These are phyloP conservation scores for Lophiostoma macrostomum DNA, from an alignment of 495 filamentous ascomycete species.

Conservation along the genomic window DNA sequence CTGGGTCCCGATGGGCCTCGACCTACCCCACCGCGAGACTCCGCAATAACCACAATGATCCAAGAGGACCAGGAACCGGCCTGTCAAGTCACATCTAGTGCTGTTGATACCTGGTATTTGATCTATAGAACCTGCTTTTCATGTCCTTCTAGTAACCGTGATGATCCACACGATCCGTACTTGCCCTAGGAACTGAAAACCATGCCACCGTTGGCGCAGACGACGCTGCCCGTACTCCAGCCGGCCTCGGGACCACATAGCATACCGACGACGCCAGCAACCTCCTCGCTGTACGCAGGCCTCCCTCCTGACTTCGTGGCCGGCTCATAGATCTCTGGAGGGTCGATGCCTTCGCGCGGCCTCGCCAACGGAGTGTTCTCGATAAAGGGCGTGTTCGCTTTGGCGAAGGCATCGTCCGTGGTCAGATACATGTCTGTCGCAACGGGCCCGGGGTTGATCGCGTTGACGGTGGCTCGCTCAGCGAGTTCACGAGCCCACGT, in stretches of 20 bases:
- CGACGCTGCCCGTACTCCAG: slow-evolving; percentile 82
- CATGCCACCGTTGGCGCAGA: slow-evolving; percentile 88
- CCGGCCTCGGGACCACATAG: slow-evolving; percentile 67
- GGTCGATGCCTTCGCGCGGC: slow-evolving; percentile 54
- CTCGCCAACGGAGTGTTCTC: slow-evolving; percentile 65
- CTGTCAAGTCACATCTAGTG: too few relatives aligned
- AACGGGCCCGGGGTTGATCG: slow-evolving; percentile 85
- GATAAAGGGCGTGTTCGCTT: slow-evolving; percentile 54
- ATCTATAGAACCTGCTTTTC: too few relatives aligned
- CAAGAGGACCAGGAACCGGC: too few relatives aligned
- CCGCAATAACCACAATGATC: too few relatives aligned
- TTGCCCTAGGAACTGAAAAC: slow-evolving; percentile 50
- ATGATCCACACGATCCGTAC: too few relatives aligned
- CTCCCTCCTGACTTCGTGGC: slow-evolving; percentile 64
- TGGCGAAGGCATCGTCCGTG: slow-evolving; percentile 52
- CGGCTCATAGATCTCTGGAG: slow-evolving; percentile 58
- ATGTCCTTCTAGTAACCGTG: too few relatives aligned
- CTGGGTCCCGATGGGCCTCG: too few relatives aligned
- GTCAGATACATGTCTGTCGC: slow-evolving; percentile 72
- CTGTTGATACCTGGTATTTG: too few relatives aligned
- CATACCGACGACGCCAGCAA: slow-evolving; percentile 85
- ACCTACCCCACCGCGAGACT: too few relatives aligned
- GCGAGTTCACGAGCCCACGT: slow-evolving; percentile 81
- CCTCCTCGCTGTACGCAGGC: slow-evolving; percentile 68
- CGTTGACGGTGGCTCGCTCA: slow-evolving; percentile 77